Conservation (phyloP, 2,329 filamentous ascomycete species). For the Colletotrichum magnum region DNA sequence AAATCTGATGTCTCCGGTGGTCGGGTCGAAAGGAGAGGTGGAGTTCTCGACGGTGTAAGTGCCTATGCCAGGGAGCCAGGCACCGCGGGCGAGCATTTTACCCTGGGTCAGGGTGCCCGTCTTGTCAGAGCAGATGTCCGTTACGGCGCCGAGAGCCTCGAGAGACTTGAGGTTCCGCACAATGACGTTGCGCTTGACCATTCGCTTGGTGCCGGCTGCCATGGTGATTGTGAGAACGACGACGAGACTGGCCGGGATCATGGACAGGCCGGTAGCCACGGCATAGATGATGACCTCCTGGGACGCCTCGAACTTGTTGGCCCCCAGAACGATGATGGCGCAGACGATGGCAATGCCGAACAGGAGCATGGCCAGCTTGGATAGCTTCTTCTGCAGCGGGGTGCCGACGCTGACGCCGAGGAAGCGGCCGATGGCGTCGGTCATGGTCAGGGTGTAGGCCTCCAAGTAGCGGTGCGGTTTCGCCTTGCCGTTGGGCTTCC, state of each 20-base stretch:
- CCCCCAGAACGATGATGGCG: conserved; percentile 75
- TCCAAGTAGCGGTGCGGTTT: conserved; percentile 62
- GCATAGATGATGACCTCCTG: conserved; percentile 75
- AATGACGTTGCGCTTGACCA: conserved; percentile 65
- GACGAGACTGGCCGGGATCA: conserved; percentile 75
- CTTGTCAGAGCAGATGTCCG: conserved; percentile 56
- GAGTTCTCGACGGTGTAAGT: conserved; percentile 47
- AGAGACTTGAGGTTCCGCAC: conserved; percentile 65
- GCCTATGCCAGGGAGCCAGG: conserved; percentile 41
- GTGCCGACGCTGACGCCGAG: conserved; percentile 76
- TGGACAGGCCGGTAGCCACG: conserved; percentile 70
- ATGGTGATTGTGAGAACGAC: conserved; percentile 79
- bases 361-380: conserved; percentile 73
- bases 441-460: conserved; percentile 57
- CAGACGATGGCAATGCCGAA: conserved; percentile 75
- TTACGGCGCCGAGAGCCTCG: conserved; percentile 60
- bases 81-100: conserved; percentile 37
- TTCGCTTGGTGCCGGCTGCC: conserved; percentile 68
- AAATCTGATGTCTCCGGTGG: conserved; percentile 57
- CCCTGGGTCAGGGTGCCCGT: conserved; percentile 40
- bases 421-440: conserved; percentile 71
- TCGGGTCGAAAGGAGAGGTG: conserved; percentile 64
- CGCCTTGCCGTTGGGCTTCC: conserved; percentile 61
- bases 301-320: conserved; percentile 66
- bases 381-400: conserved; percentile 76